Evolutionary conservation across 345 rosid genomes (phyloP).

Genomic region (Murraya koenigii): DNA sequence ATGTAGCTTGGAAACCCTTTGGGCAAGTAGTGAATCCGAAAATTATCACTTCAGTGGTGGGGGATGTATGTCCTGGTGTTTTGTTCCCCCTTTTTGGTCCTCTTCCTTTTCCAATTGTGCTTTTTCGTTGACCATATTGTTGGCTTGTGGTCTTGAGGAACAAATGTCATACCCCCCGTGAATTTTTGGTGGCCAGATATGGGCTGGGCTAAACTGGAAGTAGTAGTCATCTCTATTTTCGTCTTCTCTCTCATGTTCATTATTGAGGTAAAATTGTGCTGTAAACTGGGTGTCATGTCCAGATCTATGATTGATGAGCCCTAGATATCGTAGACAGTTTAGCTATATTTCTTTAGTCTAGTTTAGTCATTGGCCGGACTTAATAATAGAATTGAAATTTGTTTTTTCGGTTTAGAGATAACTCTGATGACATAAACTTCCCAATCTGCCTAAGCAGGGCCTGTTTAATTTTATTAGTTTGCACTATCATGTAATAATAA

Average conservation of each 20-base stretch:
- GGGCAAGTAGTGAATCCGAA: not conserved
- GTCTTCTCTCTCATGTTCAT: not conserved
- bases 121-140: not conserved
- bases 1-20: not conserved
- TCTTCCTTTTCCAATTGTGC: not conserved
- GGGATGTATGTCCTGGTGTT: not conserved
- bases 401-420: not conserved
- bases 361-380: not conserved
- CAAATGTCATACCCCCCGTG: not conserved
- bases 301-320: not conserved
- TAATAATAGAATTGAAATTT: not conserved
- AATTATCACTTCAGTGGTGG: not conserved
- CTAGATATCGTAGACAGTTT: not conserved
- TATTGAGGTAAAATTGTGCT: not conserved
- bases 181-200: not conserved
- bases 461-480: not conserved
- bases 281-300: not conserved
- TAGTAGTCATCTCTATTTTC: not conserved
- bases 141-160: not conserved
- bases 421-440: not conserved
- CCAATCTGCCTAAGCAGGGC: not conserved
- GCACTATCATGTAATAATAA: not conserved
- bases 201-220: not conserved
- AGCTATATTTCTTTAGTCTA: not conserved
- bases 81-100: not conserved